A percentile compares a stretch with the other conserved stretches of the same genome.
phyloP scores from a whole-genome alignment of 75 land plant genomes.

The Pinus tabuliformis region DNA sequence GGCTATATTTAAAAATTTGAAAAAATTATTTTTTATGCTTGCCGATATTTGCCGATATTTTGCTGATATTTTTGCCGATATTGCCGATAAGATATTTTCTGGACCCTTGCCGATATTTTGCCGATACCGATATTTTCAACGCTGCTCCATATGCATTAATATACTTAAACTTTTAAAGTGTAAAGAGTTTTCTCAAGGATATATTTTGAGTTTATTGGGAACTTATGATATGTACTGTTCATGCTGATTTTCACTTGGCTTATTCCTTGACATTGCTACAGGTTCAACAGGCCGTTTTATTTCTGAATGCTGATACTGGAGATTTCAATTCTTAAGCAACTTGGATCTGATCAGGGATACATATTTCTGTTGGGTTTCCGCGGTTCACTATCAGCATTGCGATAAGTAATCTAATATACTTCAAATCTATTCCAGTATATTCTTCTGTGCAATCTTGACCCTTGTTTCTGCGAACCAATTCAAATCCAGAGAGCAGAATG shows the following conservation, averaged over 20 bases:
- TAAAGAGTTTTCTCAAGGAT: not conserved
- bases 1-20: no score
- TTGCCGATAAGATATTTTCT: no score
- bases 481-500: not conserved
- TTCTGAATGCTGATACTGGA: not conserved
- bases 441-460: not conserved
- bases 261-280: not conserved
- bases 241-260: not conserved
- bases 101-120: no score
- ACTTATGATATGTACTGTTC: not conserved
- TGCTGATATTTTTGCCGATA: no score
- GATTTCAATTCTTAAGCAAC: not conserved
- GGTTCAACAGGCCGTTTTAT: not conserved
- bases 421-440: not conserved
- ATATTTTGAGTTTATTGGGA: not conserved
- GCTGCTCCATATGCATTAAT: no score
- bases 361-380: not conserved
- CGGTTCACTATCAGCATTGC: not conserved
- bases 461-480: not conserved
- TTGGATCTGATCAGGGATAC: not conserved
- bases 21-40: no score
- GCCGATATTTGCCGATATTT: no score
- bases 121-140: no score
- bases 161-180: no score
- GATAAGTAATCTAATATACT: not conserved